These are phyloP conservation scores for Botrytis aclada DNA, from an alignment of 2,329 filamentous ascomycete genomes.

Conservation along the genomic window DNA sequence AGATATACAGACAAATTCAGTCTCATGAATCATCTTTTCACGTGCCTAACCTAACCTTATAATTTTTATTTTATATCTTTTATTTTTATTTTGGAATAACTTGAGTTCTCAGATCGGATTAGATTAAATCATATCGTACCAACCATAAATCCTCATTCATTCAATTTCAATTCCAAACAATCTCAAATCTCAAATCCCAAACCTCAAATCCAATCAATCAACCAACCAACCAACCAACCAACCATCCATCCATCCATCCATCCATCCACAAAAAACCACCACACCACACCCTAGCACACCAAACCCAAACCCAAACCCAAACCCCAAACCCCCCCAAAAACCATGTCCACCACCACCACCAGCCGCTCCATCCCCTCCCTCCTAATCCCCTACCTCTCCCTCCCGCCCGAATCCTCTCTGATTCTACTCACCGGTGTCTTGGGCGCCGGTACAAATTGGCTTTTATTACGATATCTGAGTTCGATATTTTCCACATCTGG, in stretches of 20 bases:
- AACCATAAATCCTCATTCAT: not conserved
- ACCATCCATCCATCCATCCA: too few relatives aligned
- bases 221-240: not conserved
- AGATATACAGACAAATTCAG: too few relatives aligned
- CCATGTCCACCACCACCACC: slow-evolving; percentile 10
- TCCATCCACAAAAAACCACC: too few relatives aligned
- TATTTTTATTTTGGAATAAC: not conserved
- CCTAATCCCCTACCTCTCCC: slow-evolving; percentile 60
- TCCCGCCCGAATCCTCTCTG: slow-evolving; percentile 57
- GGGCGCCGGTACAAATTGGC: slow-evolving; percentile 63
- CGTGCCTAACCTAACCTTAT: too few relatives aligned
- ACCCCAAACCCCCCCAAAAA: not conserved
- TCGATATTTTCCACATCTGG: slow-evolving; percentile 14
- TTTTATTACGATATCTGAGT: slow-evolving; percentile 54
- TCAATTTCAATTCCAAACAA: too few relatives aligned
- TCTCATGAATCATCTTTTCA: slow-evolving; percentile 3
- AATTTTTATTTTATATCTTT: slow-evolving; percentile 1
- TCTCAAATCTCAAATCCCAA: not conserved
- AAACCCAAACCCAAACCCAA: not conserved
- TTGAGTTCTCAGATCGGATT: not conserved
- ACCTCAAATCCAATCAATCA: not conserved
- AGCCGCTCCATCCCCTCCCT: slow-evolving; percentile 49
- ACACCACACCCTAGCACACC: too few relatives aligned
- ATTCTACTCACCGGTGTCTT: slow-evolving; percentile 67
- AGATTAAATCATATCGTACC: not conserved